Evolutionary conservation across 2,329 filamentous ascomycete genomes (phyloP), one percentile per base, ranked within the genome.

Genomic region (Chrysosporium keratinophilum): DNA sequence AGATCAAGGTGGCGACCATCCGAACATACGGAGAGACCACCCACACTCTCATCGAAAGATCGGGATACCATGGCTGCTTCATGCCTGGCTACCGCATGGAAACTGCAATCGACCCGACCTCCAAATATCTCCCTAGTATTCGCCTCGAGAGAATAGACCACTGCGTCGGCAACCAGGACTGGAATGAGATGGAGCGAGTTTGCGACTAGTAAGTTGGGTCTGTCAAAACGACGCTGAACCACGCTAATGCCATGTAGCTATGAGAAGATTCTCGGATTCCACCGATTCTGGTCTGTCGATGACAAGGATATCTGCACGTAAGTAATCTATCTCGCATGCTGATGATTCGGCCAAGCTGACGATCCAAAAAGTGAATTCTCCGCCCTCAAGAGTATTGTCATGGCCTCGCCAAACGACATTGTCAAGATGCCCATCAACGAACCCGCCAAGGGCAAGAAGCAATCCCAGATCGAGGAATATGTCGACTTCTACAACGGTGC

Each of bases 381-480:
- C 0, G 89, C 91, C 9, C 78, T 96, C 46, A 88, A 84, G 72
- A 87, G 82, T 64, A 83, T 96, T 64, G 91, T 96, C 66, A 95
- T 96, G 89, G 81, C 86, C 41, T 88, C 84, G 3, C 82, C 83
- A 56, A 88, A 90, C 74, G 85, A 91, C 55, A 69, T 85, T 3
- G 88, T 96, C 71, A 96, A 96, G 75, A 96, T 96, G 89, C 91
- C 91, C 64, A 95, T 97, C 79, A 96, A 96, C 76, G 90, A 96
- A 74, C 91, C 91, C 1, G 91, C 91, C 0, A 76, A 80, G 1
- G 91, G 90, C 56, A 93, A 93, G 75, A 91, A 88, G 72, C 87
- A 88, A 70, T 88, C 83, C 10, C 91, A 97, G 73, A 96, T 97
- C 62, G 90, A 96, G 70, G 91, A 96, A 74, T 90, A 85, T 67